A percentile compares a stretch with the other conserved stretches of the same genome.
Conservation (phyloP, 768 basidiomycete species). For the Mycena amicta region DNA sequence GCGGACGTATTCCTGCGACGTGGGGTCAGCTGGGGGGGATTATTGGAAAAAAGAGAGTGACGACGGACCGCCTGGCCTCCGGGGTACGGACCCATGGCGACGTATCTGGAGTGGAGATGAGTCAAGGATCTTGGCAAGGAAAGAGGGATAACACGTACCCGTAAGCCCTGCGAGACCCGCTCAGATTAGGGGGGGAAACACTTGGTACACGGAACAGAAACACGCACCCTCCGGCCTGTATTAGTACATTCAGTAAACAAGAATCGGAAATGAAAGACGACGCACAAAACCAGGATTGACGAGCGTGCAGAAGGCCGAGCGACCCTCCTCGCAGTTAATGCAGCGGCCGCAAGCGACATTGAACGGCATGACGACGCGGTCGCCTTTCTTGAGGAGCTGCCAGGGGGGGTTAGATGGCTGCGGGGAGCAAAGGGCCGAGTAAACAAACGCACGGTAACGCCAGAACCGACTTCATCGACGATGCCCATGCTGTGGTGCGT, state of each 20-base stretch:
- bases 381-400: constrained; percentile 54
- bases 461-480: constrained; percentile 50
- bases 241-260: neutral
- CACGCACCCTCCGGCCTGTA: constrained; percentile 49
- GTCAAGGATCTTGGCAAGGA: neutral
- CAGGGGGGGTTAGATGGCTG: constrained; percentile 7
- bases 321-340: constrained; percentile 56
- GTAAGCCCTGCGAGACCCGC: constrained; percentile 38
- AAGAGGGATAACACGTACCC: constrained; percentile 27
- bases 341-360: constrained; percentile 62
- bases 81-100: constrained; percentile 58
- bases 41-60: neutral
- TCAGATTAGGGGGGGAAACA: neutral
- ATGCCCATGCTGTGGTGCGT: constrained; percentile 45
- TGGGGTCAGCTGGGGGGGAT: constrained; percentile 26
- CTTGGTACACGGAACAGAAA: neutral
- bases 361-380: constrained; percentile 64
- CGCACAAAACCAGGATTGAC: constrained; percentile 62
- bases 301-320: constrained; percentile 56
- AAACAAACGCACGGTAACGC: constrained; percentile 50
- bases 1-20: constrained; percentile 55
- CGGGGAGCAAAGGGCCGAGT: neutral
- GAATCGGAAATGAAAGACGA: constrained; percentile 7
- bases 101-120: constrained; percentile 44
- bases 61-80: constrained; percentile 52